Conservation (phyloP, 2,329 filamentous ascomycete genomes). For the Pseudocercospora crystallina region DNA sequence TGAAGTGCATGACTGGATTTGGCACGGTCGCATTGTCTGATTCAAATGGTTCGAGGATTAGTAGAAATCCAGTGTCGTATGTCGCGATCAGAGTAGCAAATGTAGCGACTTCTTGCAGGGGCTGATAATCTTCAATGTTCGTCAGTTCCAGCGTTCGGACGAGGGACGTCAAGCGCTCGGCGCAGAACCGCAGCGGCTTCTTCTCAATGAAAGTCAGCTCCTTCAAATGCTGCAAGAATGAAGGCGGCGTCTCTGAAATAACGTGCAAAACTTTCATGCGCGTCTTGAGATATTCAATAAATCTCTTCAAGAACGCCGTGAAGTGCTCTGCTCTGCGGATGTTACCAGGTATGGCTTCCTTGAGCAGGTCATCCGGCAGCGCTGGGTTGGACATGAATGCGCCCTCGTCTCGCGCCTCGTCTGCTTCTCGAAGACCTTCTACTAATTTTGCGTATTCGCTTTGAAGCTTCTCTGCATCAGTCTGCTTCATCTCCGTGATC, state of each 20-base stretch:
- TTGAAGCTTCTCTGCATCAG: constrained; percentile 89
- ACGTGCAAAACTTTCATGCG: constrained; percentile 98
- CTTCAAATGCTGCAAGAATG: constrained; percentile 87
- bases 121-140: constrained; percentile 97
- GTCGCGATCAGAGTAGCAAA: constrained; percentile 95
- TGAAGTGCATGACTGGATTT: constrained; percentile 95
- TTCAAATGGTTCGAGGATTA: constrained; percentile 97
- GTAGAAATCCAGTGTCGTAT: constrained; percentile 91
- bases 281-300: constrained; percentile 93
- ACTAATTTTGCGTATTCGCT: constrained; percentile 95
- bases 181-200: constrained; percentile 91
- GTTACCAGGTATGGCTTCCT: constrained; percentile 94
- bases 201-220: constrained; percentile 97
- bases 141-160: constrained; percentile 93
- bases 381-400: constrained; percentile 97
- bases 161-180: constrained; percentile 88
- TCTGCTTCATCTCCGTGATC: constrained; percentile 93
- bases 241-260: constrained; percentile 93
- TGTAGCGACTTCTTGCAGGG: constrained; percentile 93
- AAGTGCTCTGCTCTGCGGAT: constrained; percentile 96
- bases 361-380: constrained; percentile 87
- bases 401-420: constrained; percentile 88
- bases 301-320: constrained; percentile 87
- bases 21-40: constrained; percentile 93
- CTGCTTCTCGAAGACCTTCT: constrained; percentile 81